Conservation (phyloP, 495 filamentous ascomycete species). For the Neurospora tetraspora region DNA sequence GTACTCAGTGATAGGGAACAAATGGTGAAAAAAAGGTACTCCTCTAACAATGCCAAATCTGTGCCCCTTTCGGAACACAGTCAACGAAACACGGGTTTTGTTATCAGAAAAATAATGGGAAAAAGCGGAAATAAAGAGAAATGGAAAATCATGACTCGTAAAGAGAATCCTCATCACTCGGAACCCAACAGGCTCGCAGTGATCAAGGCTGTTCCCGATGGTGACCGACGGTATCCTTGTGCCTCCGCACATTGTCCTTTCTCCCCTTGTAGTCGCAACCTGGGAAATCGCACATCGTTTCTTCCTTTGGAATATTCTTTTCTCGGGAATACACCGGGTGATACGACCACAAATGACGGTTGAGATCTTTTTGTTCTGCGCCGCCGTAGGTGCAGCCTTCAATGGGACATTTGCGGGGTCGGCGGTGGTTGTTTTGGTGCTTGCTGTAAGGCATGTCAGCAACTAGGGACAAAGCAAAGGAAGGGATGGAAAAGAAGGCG, state of each 20-base stretch:
- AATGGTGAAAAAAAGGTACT: not conserved
- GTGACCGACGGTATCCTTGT: not conserved
- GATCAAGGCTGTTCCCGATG: not conserved
- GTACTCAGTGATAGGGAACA: not conserved
- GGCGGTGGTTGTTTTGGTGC: slow-evolving; percentile 10
- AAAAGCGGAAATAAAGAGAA: not conserved
- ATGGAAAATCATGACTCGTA: not conserved
- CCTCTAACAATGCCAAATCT: not conserved
- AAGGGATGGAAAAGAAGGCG: not conserved
- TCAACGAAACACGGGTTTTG: not conserved
- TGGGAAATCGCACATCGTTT: not conserved
- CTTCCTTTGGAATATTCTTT: not conserved
- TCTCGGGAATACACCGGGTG: not conserved
- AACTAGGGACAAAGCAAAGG: not conserved
- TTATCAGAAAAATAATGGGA: not conserved
- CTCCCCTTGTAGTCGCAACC: slow-evolving; percentile 6
- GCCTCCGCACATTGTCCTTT: slow-evolving; percentile 11
- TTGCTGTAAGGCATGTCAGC: slow-evolving; percentile 1
- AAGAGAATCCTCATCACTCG: not conserved
- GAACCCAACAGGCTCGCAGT: not conserved
- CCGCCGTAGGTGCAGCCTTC: not conserved
- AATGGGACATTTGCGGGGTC: not conserved
- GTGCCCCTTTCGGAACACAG: not conserved
- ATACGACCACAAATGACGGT: slow-evolving; percentile 13
- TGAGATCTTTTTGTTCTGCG: slow-evolving; percentile 4